Base-by-base conservation (phyloP, 2,329 filamentous ascomycete genomes). In the Fusarium sp. region DNA sequence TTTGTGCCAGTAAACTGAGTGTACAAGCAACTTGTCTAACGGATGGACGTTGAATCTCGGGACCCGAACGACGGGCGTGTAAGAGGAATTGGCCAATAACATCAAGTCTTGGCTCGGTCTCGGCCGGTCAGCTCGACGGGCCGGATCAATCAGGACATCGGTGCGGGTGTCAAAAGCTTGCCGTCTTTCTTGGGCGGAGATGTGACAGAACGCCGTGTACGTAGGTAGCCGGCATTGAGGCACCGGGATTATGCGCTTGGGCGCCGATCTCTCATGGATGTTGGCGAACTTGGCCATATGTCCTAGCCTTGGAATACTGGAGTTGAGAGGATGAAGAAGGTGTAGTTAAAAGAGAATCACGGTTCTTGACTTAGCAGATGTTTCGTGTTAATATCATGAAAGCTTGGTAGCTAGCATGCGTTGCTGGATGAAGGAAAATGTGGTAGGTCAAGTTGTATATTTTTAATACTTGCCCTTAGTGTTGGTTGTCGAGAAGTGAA, bases 61-160 rank as follows among this genome's bases (percentile, higher is more conserved):
- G 22, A 17, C 51, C 24, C 40, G 56, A 57, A 39, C 28, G 42
- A 58, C 36, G 40, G 45, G 24, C 31, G 34, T 60, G 24, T 57
- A 46, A 47, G 50, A 26, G 52, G 43, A 33, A 56, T 31, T 56
- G 49, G 33, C 70, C 70, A 67, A 67, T 67, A 40, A 46, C 21
- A 57, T 33, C 31, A 21, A 19, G 62, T 40, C 67, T 55, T 57
- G 46, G 67, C 65, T 50, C 68, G 50, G 58, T 49, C 33, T 57
- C 26, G 39, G 33, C 58, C 65, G 46, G 47, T 45, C 67, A 67
- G 34, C 28, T 54, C 31, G 39, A 55, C 28, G 43, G 62, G 28
- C 34, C 50, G 46, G 53, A 52, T 53, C 50, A 49, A 60, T 59
- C 50, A 51, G 46, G 28, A 34, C n/a, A 31, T 43, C 40, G 47